Conservation (phyloP, 495 filamentous ascomycete genomes). For the Aspergillus ellipticus region DNA sequence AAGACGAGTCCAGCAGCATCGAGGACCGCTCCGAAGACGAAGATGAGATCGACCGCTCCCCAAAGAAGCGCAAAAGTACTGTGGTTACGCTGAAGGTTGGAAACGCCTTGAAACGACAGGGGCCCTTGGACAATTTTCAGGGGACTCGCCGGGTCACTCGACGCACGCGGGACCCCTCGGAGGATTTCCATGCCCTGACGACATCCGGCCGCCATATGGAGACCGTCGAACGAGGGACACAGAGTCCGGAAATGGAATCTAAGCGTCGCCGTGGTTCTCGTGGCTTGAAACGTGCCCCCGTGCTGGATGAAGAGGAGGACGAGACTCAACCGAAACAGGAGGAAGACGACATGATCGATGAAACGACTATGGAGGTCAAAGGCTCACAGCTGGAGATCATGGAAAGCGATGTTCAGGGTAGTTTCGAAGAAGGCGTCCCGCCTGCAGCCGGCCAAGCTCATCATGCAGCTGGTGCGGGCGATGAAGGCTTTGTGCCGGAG, state of each 20-base stretch:
- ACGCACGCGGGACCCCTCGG: slow-evolving; percentile 54
- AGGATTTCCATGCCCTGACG: slow-evolving; percentile 62
- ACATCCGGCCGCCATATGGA: slow-evolving; percentile 73
- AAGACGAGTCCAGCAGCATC: slow-evolving; percentile 21
- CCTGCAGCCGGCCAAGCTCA: slow-evolving; percentile 16
- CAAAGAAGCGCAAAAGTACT: slow-evolving; percentile 33
- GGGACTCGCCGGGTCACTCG: slow-evolving; percentile 54
- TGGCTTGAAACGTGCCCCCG: slow-evolving; percentile 48
- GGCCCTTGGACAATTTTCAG: slow-evolving; percentile 20
- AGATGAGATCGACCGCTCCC: slow-evolving; percentile 21
- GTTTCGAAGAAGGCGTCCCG: slow-evolving; percentile 31
- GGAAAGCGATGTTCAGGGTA: slow-evolving; percentile 41
- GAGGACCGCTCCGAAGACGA: slow-evolving; percentile 42
- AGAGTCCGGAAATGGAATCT: slow-evolving; percentile 59
- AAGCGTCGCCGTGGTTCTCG: slow-evolving; percentile 58
- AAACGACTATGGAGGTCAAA: slow-evolving; percentile 30
- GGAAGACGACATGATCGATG: slow-evolving; percentile 31
- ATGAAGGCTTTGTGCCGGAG: slow-evolving; percentile 49
- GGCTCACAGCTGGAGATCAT: slow-evolving; percentile 38
- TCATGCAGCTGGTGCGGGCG: slow-evolving; percentile 33
- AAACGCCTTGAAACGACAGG: slow-evolving; percentile 28
- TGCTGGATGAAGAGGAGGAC: slow-evolving; percentile 58
- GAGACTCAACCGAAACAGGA: slow-evolving; percentile 27
- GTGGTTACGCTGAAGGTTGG: slow-evolving; percentile 45
- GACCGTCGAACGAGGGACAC: slow-evolving; percentile 56